Conservation (phyloP, 2,329 filamentous ascomycete species). For the Ascochyta koolunga region DNA sequence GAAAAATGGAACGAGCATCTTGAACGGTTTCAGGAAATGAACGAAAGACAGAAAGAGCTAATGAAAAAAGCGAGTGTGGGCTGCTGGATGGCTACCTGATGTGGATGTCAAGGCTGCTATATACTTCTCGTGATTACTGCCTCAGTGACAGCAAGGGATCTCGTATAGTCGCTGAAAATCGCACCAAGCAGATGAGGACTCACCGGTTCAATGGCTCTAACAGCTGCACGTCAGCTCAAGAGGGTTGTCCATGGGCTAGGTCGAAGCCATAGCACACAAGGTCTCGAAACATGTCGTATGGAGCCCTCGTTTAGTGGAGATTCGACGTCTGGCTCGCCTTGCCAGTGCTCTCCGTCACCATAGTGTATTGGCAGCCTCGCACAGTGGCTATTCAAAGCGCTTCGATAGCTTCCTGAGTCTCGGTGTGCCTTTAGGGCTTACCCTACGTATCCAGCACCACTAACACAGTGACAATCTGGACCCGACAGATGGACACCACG, state of each 20-base stretch:
- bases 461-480: slow-evolving; percentile 2
- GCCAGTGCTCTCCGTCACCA: neutral
- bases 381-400: slow-evolving; percentile 1
- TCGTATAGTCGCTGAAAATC: neutral
- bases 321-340: neutral
- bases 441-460: slow-evolving; percentile 13
- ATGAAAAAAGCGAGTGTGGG: slow-evolving; percentile 23
- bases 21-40: slow-evolving; percentile 8
- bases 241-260: neutral
- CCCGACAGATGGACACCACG: neutral
- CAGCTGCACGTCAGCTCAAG: slow-evolving; percentile 4
- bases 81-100: slow-evolving; percentile 21
- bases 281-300: slow-evolving; percentile 2
- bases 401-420: slow-evolving; percentile 8
- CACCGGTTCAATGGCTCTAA: neutral
- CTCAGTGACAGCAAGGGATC: slow-evolving; percentile 9
- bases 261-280: slow-evolving; percentile 2
- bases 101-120: neutral
- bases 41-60: slow-evolving; percentile 17
- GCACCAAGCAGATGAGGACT: slow-evolving; percentile 5
- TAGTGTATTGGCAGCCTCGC: slow-evolving; percentile 4
- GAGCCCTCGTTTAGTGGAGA: neutral
- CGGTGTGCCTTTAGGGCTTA: slow-evolving; percentile 6
- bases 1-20: slow-evolving; percentile 25
- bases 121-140: neutral